Evolutionary conservation across 371 early-diverging fungal species (phyloP), one percentile per base, ranked within the genome.

Genomic region (Blakeslea trispora): DNA sequence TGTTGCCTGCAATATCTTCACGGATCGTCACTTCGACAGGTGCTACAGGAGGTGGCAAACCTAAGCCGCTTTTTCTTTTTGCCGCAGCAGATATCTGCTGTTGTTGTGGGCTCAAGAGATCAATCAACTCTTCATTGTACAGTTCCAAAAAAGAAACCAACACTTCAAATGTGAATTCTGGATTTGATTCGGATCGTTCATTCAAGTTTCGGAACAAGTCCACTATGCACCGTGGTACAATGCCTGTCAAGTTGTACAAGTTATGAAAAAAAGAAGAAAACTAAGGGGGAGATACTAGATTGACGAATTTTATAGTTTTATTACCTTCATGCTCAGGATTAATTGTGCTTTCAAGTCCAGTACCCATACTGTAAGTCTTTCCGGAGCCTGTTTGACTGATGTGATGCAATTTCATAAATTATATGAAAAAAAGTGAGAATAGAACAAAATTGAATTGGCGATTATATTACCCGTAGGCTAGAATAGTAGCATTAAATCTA

Each of bases 81-180:
- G 34, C 47, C 15, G 66, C 50, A 28, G 57, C 32, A 18, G 48
- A 23, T 15, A 28, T 42, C 28, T 57, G 56, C 17, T 47, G 47
- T 32, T 47, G 47, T n/a, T 55, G 64, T 32, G 82, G 81, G 49
- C 83, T 83, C 19, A 95, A 72, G n/a, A 96, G 81, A 69, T 96
- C 95, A 32, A 87, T 85, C 8, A 96, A 75, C 55, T 94, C 93
- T 76, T 99, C 99, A 73, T 99, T 99, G 81, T 99, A 98, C 24
- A 99, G 75, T 73, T 99, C 99, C 19, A 97, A 61, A 68, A 91
- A 96, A 45, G 92, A 86, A 9, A 88, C 83, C 35, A 63, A 79
- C 22, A 90, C 81, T 56, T 85, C 80, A 53, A 82, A 86, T 11
- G 81, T 77, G 58, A 72, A 84, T 9, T 70, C 58, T 18, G 71